Evolutionary conservation across 2,329 filamentous ascomycete species (phyloP).

Genomic region (Fusarium austroafricanum): DNA sequence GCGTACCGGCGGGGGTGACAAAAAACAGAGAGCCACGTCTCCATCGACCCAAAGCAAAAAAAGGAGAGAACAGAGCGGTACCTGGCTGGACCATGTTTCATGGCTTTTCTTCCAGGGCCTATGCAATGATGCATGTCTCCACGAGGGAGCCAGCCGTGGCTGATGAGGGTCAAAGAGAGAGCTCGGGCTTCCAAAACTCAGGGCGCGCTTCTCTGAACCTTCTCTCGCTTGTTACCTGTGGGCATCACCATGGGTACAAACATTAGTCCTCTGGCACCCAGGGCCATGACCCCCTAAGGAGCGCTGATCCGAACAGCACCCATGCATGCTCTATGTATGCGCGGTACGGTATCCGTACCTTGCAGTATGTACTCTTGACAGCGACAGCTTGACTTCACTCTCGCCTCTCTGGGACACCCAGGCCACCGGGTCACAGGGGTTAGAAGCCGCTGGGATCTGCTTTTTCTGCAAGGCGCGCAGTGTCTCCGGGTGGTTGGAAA

Average conservation of each 20-base stretch:
- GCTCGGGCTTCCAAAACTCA: constrained; percentile 32
- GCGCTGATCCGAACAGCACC: constrained; percentile 31
- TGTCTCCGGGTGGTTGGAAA: constrained; percentile 40
- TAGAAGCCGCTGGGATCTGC: constrained; percentile 35
- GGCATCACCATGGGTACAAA: constrained; percentile 21
- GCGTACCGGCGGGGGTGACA: constrained; percentile 31
- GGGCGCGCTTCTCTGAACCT: constrained; percentile 36
- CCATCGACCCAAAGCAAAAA: constrained; percentile 31
- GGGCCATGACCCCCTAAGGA: constrained; percentile 14
- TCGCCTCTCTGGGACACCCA: constrained; percentile 32
- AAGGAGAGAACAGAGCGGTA: constrained; percentile 31
- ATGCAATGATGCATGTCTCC: constrained; percentile 40
- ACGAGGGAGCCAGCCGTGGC: constrained; percentile 35
- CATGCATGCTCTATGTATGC: constrained; percentile 1
- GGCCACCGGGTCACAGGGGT: constrained; percentile 39
- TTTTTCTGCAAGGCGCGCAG: constrained; percentile 31
- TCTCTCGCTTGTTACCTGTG: constrained; percentile 29
- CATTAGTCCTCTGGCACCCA: constrained; percentile 23
- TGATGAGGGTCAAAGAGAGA: constrained; percentile 28
- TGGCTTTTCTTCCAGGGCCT: constrained; percentile 36
- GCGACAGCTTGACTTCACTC: constrained; percentile 14
- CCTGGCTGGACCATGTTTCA: constrained; percentile 41
- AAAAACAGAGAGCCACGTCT: constrained; percentile 29
- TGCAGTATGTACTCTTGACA: constrained; percentile 4
- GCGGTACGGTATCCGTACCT: constrained; percentile 10